Evolutionary conservation across 768 basidiomycete genomes (phyloP).

Genomic region (Russula sp.): DNA sequence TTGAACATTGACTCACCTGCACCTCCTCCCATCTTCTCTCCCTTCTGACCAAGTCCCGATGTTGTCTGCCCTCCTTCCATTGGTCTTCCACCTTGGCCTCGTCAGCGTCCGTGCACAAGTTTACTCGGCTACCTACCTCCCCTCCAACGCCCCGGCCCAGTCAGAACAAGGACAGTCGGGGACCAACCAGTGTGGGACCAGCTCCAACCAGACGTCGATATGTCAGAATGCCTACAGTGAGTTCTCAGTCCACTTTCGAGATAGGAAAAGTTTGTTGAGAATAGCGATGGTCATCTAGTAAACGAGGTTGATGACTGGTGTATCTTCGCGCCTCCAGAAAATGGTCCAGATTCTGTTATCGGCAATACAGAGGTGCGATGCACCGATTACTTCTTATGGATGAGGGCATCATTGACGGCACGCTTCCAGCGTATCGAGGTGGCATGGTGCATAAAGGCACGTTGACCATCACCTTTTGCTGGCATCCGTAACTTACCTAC

Average conservation of each 20-base stretch:
- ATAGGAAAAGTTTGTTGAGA: background rate
- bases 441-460: slow-evolving; percentile 47
- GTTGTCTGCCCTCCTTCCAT: slow-evolving; percentile 10
- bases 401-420: slow-evolving; percentile 34
- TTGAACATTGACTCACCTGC: background rate
- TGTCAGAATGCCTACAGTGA: slow-evolving; percentile 65
- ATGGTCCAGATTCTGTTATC: slow-evolving; percentile 47
- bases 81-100: slow-evolving; percentile 18
- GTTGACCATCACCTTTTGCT: slow-evolving; percentile 13
- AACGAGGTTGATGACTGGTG: slow-evolving; percentile 59
- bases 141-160: slow-evolving; percentile 41
- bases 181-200: slow-evolving; percentile 59
- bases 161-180: slow-evolving; percentile 56
- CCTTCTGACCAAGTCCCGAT: background rate
- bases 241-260: slow-evolving; percentile 21
- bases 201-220: slow-evolving; percentile 45
- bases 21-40: background rate
- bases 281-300: slow-evolving; percentile 31
- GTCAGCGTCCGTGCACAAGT: slow-evolving; percentile 29
- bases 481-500: background rate
- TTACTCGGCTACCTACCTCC: slow-evolving; percentile 45
- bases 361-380: slow-evolving; percentile 54
- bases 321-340: slow-evolving; percentile 45
- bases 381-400: background rate
- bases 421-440: slow-evolving; percentile 43